Percentiles rank a stretch among this genome's conserved stretches.
These are phyloP conservation scores for Plantago elongata DNA, from an alignment of 257 asterid genomes.

Conservation along the genomic window DNA sequence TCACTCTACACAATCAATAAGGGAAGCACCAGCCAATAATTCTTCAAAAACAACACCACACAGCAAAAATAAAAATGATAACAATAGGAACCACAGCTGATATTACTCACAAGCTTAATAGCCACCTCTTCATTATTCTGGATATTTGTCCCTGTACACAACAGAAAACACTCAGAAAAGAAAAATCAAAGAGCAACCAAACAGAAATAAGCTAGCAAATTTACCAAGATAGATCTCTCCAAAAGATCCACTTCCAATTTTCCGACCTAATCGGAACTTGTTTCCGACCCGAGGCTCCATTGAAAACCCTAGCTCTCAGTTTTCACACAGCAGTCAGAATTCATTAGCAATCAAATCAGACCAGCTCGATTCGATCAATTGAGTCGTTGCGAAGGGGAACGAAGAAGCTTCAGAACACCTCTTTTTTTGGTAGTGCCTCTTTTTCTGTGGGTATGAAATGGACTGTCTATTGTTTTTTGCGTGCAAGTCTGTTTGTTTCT, in stretches of 20 bases:
- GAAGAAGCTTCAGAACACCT: too few species aligned
- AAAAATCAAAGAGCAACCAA: not conserved
- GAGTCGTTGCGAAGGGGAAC: too few species aligned
- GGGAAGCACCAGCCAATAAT: not conserved
- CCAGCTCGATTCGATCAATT: too few species aligned
- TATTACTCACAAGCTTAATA: constrained; percentile 29
- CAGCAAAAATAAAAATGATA: not conserved
- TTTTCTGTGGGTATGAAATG: too few species aligned
- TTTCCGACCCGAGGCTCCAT: constrained; percentile 70
- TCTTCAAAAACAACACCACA: not conserved
- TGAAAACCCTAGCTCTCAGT: constrained; percentile 18
- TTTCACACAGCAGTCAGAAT: constrained; percentile 22
- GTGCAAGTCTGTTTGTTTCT: constrained; percentile 3
- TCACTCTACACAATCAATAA: not conserved
- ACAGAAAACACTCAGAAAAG: constrained; percentile 6
- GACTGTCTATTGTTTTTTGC: not conserved
- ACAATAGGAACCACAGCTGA: not conserved
- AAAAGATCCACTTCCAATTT: constrained; percentile 69
- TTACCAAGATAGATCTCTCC: constrained; percentile 67
- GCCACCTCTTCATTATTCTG: constrained; percentile 89
- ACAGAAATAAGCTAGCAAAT: not conserved
- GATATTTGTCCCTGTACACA: constrained; percentile 52
- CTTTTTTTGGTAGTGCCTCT: too few species aligned
- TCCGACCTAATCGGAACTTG: constrained; percentile 65
- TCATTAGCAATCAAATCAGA: constrained; percentile 27